Percentiles rank a stretch among this genome's conserved stretches.
Conservation (phyloP, 2,329 filamentous ascomycete species). For the Falciphora oryzae region DNA sequence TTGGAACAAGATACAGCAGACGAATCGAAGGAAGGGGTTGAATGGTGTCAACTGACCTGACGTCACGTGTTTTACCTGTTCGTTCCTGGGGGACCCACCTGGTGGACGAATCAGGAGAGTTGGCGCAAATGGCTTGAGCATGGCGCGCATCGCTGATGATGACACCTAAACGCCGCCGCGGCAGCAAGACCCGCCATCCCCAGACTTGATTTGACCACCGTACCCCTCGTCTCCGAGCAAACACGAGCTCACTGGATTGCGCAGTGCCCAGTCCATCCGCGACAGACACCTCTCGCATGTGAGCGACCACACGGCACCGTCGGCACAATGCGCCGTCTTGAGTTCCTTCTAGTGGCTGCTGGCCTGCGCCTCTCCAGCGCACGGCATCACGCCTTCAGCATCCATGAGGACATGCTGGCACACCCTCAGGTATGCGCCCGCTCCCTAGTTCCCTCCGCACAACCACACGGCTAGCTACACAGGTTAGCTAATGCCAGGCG, state of each 20-base stretch:
- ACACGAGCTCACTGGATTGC: neutral
- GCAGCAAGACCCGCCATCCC: no score
- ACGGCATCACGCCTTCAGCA: constrained; percentile 62
- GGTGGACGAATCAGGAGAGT: neutral
- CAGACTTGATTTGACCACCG: no score
- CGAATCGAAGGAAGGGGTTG: neutral
- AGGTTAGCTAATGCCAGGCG: neutral
- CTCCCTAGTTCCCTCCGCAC: constrained; percentile 7
- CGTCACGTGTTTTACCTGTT: neutral
- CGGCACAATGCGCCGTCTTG: constrained; percentile 46
- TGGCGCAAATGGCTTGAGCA: neutral
- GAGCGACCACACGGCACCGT: constrained; percentile 23
- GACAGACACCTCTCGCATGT: constrained; percentile 21
- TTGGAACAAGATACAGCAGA: no score
- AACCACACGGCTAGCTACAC: no score
- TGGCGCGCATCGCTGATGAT: neutral
- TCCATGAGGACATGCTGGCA: constrained; percentile 81
- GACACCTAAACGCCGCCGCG: neutral
- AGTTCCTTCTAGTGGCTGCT: constrained; percentile 36
- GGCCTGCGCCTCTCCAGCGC: constrained; percentile 39
- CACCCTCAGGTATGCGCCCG: constrained; percentile 66
- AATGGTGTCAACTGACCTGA: neutral
- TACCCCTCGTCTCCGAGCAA: constrained; percentile 10
- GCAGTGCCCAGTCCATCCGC: neutral
- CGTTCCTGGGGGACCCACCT: neutral